A percentile compares a stretch with the other conserved stretches of the same genome.
phyloP scores from a whole-genome alignment of 148 eudicot species.

The Persicaria tinctoria region DNA sequence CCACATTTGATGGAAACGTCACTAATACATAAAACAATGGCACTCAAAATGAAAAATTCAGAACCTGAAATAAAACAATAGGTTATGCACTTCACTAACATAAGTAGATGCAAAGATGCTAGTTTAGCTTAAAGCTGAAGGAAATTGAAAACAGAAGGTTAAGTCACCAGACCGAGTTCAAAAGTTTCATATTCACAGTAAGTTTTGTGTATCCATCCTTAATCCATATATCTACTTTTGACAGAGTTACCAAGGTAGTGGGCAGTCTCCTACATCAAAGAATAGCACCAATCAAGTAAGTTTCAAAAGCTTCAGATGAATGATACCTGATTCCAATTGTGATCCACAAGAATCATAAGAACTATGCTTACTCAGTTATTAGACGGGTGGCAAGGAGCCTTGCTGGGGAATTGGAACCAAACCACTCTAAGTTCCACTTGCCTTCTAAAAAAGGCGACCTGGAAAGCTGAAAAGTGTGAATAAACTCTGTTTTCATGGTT shows the following conservation, averaged over 20 bases:
- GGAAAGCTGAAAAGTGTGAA: slow-evolving; percentile 45
- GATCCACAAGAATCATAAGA: neutral
- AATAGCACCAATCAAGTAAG: neutral
- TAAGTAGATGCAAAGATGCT: neutral
- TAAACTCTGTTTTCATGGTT: slow-evolving; percentile 24
- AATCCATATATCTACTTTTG: slow-evolving; percentile 56
- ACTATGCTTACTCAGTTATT: slow-evolving; percentile 51
- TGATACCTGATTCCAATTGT: neutral
- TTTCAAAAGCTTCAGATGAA: neutral
- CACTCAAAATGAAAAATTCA: neutral
- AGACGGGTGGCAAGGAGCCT: slow-evolving; percentile 39
- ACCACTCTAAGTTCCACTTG: slow-evolving; percentile 84
- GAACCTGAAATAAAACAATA: neutral
- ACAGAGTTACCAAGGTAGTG: slow-evolving; percentile 50
- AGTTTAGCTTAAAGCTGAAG: neutral
- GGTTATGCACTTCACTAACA: neutral
- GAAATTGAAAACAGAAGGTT: neutral
- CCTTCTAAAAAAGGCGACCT: slow-evolving; percentile 95
- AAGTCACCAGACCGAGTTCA: slow-evolving; percentile 48
- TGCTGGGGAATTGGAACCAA: slow-evolving; percentile 72
- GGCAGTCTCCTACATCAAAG: slow-evolving; percentile 67
- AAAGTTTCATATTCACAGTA: slow-evolving; percentile 47
- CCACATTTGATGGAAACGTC: neutral
- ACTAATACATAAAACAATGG: neutral
- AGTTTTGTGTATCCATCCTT: slow-evolving; percentile 68